Conservation (phyloP, 2,329 filamentous ascomycete genomes). For the Fonsecaea nubica region DNA sequence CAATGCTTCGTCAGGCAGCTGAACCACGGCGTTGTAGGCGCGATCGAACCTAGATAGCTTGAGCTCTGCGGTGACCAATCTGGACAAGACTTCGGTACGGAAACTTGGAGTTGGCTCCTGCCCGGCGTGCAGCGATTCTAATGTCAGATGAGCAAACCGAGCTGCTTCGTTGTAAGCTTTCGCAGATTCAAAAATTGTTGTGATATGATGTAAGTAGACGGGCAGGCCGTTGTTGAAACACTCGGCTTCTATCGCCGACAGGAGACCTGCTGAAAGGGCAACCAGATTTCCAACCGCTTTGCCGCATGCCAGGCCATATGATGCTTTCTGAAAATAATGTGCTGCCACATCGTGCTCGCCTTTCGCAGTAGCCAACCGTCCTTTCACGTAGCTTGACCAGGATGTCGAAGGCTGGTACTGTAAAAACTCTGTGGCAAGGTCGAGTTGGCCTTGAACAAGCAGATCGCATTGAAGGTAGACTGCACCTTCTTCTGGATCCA, state of each 20-base stretch:
- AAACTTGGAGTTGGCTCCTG: constrained; percentile 48
- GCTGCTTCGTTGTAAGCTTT: constrained; percentile 80
- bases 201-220: constrained; percentile 85
- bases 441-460: constrained; percentile 70
- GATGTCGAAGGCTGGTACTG: constrained; percentile 64
- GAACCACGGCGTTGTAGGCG: constrained; percentile 78
- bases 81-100: constrained; percentile 76
- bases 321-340: constrained; percentile 79
- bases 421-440: constrained; percentile 70
- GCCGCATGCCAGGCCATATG: constrained; percentile 60
- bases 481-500: constrained; percentile 64
- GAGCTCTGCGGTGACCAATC: constrained; percentile 82
- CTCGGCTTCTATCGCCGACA: constrained; percentile 76
- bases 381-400: constrained; percentile 80
- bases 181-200: constrained; percentile 78
- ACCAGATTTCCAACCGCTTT: constrained; percentile 54
- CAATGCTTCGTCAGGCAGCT: constrained; percentile 74
- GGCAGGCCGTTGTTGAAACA: constrained; percentile 74
- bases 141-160: constrained; percentile 78
- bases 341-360: constrained; percentile 77
- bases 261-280: constrained; percentile 63
- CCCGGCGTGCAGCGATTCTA: constrained; percentile 64
- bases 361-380: constrained; percentile 74
- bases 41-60: constrained; percentile 80
- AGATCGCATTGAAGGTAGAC: constrained; percentile 73